Evolutionary conservation across 73 alveolate genomes (phyloP).

Genomic region (Paramecium octaurelia): DNA sequence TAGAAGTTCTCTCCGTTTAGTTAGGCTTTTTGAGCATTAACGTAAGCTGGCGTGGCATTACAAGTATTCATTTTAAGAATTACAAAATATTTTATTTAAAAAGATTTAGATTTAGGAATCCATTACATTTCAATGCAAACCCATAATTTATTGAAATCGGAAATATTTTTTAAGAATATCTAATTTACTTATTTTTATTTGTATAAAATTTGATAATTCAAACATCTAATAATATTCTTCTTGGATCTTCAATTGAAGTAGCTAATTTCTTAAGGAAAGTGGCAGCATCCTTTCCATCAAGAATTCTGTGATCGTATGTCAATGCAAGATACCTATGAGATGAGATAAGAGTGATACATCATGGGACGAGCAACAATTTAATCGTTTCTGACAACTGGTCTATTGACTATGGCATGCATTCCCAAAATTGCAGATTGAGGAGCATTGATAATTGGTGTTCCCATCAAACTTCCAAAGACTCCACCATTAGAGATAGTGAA

Average conservation of each 20-base stretch:
- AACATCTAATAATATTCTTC: slow-evolving; percentile 51
- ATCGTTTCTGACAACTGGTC: slow-evolving; percentile 86
- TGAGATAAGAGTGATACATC: slow-evolving; percentile 59
- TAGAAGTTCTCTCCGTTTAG: neutral
- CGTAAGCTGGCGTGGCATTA: neutral
- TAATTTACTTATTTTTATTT: neutral
- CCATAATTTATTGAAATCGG: neutral
- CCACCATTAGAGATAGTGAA: slow-evolving; percentile 92
- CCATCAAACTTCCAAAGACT: slow-evolving; percentile 88
- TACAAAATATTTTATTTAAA: neutral
- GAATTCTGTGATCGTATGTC: slow-evolving; percentile 77
- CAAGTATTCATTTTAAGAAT: neutral
- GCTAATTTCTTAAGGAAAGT: slow-evolving; percentile 70
- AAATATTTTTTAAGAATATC: neutral
- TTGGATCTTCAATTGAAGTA: slow-evolving; percentile 70
- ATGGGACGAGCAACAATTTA: slow-evolving; percentile 86
- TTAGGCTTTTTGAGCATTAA: neutral
- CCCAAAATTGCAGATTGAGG: slow-evolving; percentile 89
- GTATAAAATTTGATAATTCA: slow-evolving; percentile 30
- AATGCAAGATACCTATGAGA: slow-evolving; percentile 67
- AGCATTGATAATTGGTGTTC: slow-evolving; percentile 89
- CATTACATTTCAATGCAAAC: slow-evolving; percentile 15
- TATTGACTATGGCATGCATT: slow-evolving; percentile 83
- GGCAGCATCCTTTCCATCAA: slow-evolving; percentile 80
- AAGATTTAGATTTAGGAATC: neutral